Conservation (phyloP, 768 basidiomycete genomes). For the Leccinum arenicola region DNA sequence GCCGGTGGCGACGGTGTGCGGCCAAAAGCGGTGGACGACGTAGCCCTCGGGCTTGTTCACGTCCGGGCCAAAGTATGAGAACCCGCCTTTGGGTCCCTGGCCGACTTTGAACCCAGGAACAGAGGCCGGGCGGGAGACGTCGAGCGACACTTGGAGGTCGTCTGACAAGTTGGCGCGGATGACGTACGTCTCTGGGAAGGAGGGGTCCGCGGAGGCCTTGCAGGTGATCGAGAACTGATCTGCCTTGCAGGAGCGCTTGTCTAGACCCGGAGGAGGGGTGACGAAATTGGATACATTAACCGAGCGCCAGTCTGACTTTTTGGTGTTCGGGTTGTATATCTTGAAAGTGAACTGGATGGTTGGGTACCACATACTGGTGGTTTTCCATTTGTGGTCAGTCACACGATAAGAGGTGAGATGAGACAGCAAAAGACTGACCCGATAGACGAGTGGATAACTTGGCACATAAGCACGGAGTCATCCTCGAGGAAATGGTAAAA, state of each 20-base stretch:
- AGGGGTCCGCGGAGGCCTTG: conserved; percentile 51
- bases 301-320: conserved; percentile 79
- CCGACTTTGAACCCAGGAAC: conserved; percentile 91
- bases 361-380: conserved; percentile 82
- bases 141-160: conserved; percentile 79
- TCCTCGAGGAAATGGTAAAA: conserved; percentile 84
- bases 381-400: conserved; percentile 8
- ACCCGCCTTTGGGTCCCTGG: conserved; percentile 82
- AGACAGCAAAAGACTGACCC: conserved; percentile 56
- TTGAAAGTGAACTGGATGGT: conserved; percentile 95
- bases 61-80: conserved; percentile 82
- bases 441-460: conserved; percentile 84
- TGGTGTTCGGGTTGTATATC: conserved; percentile 73
- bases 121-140: conserved; percentile 63
- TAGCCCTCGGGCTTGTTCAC: conserved; percentile 71
- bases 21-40: conserved; percentile 92
- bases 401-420: conserved; percentile 3
- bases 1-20: conserved; percentile 60
- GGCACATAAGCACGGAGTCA: conserved; percentile 75
- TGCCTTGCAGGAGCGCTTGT: conserved; percentile 83
- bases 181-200: conserved; percentile 73
- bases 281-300: conserved; percentile 80
- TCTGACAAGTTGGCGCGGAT: conserved; percentile 76
- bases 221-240: conserved; percentile 79
- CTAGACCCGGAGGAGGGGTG: conserved; percentile 69